Percentiles rank a stretch among this genome's conserved stretches.
Evolutionary conservation across 106 monocot genomes (phyloP).

Genomic region (Ottelia alismoides): DNA sequence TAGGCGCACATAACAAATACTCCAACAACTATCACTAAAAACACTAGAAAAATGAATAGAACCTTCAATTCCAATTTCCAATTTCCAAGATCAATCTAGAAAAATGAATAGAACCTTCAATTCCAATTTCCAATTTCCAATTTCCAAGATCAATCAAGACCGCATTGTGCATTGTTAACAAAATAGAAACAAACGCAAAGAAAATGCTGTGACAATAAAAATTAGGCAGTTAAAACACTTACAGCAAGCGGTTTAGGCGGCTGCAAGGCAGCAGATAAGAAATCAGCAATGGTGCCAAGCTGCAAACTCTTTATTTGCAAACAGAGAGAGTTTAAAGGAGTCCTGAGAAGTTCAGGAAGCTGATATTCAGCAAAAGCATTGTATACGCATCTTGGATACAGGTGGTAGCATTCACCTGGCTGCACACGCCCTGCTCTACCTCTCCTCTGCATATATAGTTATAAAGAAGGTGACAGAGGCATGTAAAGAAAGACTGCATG

Average conservation of each 20-base stretch:
- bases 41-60: too few species aligned
- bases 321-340: slow-evolving; percentile 91
- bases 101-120: too few species aligned
- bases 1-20: too few species aligned
- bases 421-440: slow-evolving; percentile 99
- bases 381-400: slow-evolving; percentile 96
- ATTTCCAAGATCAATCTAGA: too few species aligned
- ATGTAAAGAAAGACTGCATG: too few species aligned
- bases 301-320: slow-evolving; percentile 97
- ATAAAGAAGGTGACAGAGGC: too few species aligned
- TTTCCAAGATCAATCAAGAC: too few species aligned
- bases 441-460: slow-evolving; percentile 45
- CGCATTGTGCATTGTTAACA: not conserved
- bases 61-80: too few species aligned
- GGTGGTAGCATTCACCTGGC: slow-evolving; percentile 96
- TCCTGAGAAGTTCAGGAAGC: slow-evolving; percentile 95
- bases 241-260: slow-evolving; percentile 89
- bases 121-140: too few species aligned
- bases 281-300: slow-evolving; percentile 78
- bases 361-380: slow-evolving; percentile 98
- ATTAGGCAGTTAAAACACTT: slow-evolving; percentile 9
- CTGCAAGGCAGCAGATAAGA: slow-evolving; percentile 89
- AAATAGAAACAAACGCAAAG: not conserved
- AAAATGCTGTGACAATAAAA: not conserved
- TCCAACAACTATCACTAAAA: too few species aligned